Base-by-base conservation (phyloP, 495 filamentous ascomycete genomes). In the Aspergillus baeticus region DNA sequence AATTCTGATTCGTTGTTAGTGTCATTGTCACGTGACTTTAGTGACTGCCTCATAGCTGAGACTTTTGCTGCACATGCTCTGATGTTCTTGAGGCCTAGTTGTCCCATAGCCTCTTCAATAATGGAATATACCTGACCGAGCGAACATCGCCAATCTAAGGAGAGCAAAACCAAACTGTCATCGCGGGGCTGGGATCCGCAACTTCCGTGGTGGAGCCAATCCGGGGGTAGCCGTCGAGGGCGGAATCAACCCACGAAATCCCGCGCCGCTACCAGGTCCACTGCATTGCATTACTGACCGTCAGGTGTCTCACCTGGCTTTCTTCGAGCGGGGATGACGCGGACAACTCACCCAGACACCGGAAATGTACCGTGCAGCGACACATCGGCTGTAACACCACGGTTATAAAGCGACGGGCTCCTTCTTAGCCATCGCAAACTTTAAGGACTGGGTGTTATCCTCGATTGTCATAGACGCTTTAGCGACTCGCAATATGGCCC, bases 401-500 rank as follows among this genome's bases (percentile, higher is more conserved):
- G 13, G 21, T 26, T 45, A 45, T 45, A 45, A 45, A 45, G 22
- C 42, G 42, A 7, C 42, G 14, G 6, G 3, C 18, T 23, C 22
- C 18, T 13, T 10, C 39, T 11, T 13, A 7, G 39, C 18, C 47
- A 50, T 50, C 18, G 29, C 47, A 13, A 31, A 13, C 22, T n/a
- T 18, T 17, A 21, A 29, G 20, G 10, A 13, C 15, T 38, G 5
- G 13, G 15, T 38, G 11, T 14, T 38, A 38, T 8, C 26, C 3
- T 29, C 26, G 26, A 29, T 8, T 29, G 26, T 29, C 4, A n/a
- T n/a, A n/a, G n/a, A n/a, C 4, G 26, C 26, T 29, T 8, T 29
- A 3, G 8, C 4, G 26, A 29, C 26, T 29, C 3, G 26, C 26
- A 29, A n/a, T 55, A 79, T 82, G 76, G 61, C 74, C 2, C 35